Conservation (phyloP, 2,329 filamentous ascomycete species). For the Periconia sp. region DNA sequence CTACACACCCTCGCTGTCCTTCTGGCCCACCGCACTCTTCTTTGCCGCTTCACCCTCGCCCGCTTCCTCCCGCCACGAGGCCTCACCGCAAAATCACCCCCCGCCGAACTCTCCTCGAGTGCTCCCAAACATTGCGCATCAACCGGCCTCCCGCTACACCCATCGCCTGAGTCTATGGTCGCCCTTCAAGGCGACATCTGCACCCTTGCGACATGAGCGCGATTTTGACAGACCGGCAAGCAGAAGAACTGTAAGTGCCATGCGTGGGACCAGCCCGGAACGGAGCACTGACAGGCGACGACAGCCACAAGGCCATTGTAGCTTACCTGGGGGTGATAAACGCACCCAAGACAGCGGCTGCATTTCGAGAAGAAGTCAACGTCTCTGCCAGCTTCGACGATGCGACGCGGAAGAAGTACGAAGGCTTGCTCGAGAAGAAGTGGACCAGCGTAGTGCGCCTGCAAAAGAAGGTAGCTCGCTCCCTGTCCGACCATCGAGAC, state of each 20-base stretch:
- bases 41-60: neutral
- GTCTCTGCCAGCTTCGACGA: slow-evolving; percentile 78
- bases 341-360: slow-evolving; percentile 71
- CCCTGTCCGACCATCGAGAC: neutral
- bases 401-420: slow-evolving; percentile 89
- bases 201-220: slow-evolving; percentile 66
- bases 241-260: slow-evolving; percentile 80
- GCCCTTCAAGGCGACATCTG: slow-evolving; percentile 23
- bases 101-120: slow-evolving; percentile 12
- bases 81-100: slow-evolving; percentile 22
- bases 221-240: slow-evolving; percentile 78
- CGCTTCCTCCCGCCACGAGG: too few relatives aligned
- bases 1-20: neutral
- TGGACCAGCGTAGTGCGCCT: slow-evolving; percentile 95
- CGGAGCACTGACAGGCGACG: slow-evolving; percentile 14
- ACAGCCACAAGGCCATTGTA: slow-evolving; percentile 90
- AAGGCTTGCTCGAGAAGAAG: slow-evolving; percentile 94
- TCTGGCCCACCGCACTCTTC: neutral
- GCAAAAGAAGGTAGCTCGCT: slow-evolving; percentile 80
- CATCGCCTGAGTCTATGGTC: slow-evolving; percentile 37
- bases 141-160: slow-evolving; percentile 1
- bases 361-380: slow-evolving; percentile 77
- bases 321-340: slow-evolving; percentile 81
- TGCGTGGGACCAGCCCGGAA: slow-evolving; percentile 10
- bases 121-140: slow-evolving; percentile 18